Evolutionary conservation across 768 basidiomycete genomes (phyloP).

Genomic region (Chalciporus sphaerocephalus): DNA sequence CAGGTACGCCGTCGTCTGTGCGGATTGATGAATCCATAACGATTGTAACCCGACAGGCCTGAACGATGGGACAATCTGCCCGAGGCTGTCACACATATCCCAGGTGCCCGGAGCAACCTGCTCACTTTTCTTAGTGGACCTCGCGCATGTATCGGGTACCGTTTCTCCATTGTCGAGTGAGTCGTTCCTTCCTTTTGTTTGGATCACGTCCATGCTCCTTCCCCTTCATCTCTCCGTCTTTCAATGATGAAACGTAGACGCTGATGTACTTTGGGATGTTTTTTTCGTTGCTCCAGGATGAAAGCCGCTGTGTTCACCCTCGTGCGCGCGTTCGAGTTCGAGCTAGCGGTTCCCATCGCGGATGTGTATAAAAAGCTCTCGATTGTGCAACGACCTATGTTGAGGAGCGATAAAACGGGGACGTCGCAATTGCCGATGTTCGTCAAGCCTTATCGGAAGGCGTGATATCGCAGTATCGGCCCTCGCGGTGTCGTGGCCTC

Average conservation of each 20-base stretch:
- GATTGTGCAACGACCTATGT: slow-evolving; percentile 44
- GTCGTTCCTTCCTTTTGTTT: slow-evolving; percentile 16
- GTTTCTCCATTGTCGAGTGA: slow-evolving; percentile 58
- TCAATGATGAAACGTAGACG: too few species aligned
- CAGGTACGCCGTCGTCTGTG: slow-evolving; percentile 37
- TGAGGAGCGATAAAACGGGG: slow-evolving; percentile 36
- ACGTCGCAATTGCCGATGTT: slow-evolving; percentile 43
- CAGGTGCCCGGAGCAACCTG: slow-evolving; percentile 58
- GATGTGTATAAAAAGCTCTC: slow-evolving; percentile 32
- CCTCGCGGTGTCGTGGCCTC: too few species aligned
- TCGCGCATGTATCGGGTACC: slow-evolving; percentile 63
- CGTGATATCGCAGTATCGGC: too few species aligned
- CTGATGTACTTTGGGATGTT: too few species aligned
- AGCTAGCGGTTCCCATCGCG: slow-evolving; percentile 45
- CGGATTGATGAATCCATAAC: neutral
- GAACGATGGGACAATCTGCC: slow-evolving; percentile 59
- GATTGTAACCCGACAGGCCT: slow-evolving; percentile 38
- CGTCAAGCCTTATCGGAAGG: slow-evolving; percentile 6
- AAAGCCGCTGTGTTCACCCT: slow-evolving; percentile 48
- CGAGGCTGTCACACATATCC: slow-evolving; percentile 41
- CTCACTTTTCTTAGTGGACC: slow-evolving; percentile 63
- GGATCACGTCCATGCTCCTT: too few species aligned
- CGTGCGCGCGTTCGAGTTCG: slow-evolving; percentile 48
- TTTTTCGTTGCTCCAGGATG: too few species aligned
- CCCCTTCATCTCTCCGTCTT: neutral